Percentiles rank a stretch among this genome's conserved stretches.
Conservation (phyloP, 768 basidiomycete genomes). For the Lentinula lateritia region DNA sequence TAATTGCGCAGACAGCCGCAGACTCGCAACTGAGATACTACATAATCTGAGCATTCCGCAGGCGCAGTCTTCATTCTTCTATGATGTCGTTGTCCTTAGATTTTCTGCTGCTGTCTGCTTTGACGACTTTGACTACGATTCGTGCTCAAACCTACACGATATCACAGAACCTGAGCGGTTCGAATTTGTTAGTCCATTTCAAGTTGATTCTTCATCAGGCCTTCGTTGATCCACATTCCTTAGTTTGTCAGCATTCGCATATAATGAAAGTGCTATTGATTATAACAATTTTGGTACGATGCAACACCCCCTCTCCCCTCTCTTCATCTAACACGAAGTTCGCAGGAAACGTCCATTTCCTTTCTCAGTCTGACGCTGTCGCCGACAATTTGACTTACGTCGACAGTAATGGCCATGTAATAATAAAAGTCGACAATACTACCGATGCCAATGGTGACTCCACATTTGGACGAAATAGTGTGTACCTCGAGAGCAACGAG, state of each 20-base stretch:
- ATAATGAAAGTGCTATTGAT: slow-evolving; percentile 1
- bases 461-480: slow-evolving; percentile 11
- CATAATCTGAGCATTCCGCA: too few relatives aligned
- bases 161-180: slow-evolving; percentile 9
- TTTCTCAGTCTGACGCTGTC: slow-evolving; percentile 6
- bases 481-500: slow-evolving; percentile 11
- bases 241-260: neutral
- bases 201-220: neutral
- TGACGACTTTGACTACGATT: neutral
- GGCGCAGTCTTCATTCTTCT: too few relatives aligned
- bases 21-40: neutral
- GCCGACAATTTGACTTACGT: slow-evolving; percentile 11
- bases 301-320: too few relatives aligned
- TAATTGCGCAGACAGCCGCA: neutral
- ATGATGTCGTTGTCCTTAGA: neutral
- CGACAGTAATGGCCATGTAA: slow-evolving; percentile 13
- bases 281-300: slow-evolving; percentile 1
- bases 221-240: neutral
- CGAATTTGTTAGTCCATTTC: slow-evolving; percentile 1
- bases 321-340: neutral
- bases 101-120: neutral
- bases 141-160: neutral
- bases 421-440: slow-evolving; percentile 16
- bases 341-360: slow-evolving; percentile 8
- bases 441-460: slow-evolving; percentile 9